A percentile compares a stretch with the other conserved stretches of the same genome.
Conservation (phyloP, 2,329 filamentous ascomycete genomes). For the Botrytis squamosa region DNA sequence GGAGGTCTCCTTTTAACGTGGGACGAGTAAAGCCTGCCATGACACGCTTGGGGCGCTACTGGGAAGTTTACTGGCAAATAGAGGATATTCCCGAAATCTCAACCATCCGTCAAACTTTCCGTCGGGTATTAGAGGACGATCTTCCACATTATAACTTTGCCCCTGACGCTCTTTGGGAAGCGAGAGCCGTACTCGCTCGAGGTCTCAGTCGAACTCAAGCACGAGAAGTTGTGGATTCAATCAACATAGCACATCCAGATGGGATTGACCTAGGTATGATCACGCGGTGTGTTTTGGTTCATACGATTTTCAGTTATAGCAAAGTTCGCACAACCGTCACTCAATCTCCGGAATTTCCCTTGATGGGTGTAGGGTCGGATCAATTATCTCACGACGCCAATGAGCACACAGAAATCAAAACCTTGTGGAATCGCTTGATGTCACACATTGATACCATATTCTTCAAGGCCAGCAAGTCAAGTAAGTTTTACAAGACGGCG, state of each 20-base stretch:
- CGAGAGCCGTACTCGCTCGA: conserved; percentile 1
- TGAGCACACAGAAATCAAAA: background rate
- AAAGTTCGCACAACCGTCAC: background rate
- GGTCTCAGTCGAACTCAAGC: conserved; percentile 3
- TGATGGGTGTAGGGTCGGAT: background rate
- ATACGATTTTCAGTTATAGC: background rate
- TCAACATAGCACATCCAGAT: conserved; percentile 3
- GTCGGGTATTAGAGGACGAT: background rate
- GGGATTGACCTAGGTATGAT: conserved; percentile 15
- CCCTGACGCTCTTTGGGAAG: background rate
- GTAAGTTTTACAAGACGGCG: background rate
- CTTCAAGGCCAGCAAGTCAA: background rate
- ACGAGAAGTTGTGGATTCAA: conserved; percentile 4
- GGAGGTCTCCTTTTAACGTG: background rate
- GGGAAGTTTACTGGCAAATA: conserved; percentile 15
- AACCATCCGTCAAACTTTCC: conserved; percentile 6
- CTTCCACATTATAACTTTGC: background rate
- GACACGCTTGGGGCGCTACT: background rate
- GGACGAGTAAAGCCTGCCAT: conserved; percentile 2
- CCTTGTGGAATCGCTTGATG: conserved; percentile 10
- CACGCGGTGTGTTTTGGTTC: conserved; percentile 12
- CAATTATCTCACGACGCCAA: background rate
- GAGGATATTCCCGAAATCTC: background rate
- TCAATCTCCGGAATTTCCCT: conserved; percentile 11
- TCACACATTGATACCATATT: conserved; percentile 6